Evolutionary conservation across 108 stramenopile genomes (phyloP).

Genomic region (Nitzschia sp.): DNA sequence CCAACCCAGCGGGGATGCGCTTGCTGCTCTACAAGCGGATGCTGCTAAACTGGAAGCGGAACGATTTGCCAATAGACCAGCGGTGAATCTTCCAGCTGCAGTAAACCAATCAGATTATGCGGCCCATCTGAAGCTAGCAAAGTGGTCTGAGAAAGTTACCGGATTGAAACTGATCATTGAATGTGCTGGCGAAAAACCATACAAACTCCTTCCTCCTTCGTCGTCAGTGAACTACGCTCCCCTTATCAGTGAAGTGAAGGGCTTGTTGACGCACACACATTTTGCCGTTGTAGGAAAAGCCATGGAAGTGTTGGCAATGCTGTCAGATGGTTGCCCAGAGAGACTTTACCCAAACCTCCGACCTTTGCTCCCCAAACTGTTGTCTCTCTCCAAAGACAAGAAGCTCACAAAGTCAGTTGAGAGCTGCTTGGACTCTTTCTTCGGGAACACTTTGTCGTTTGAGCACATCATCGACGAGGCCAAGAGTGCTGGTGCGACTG

Average conservation of each 20-base stretch:
- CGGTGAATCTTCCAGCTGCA: conserved; percentile 66
- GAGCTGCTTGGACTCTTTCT: conserved; percentile 69
- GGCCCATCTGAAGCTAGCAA: conserved; percentile 55
- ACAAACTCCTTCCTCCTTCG: conserved; percentile 64
- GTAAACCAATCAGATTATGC: conserved; percentile 67
- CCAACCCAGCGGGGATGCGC: conserved; percentile 45
- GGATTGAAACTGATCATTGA: conserved; percentile 70
- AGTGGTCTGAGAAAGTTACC: conserved; percentile 87
- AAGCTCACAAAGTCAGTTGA: conserved; percentile 67
- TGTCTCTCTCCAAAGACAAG: conserved; percentile 79
- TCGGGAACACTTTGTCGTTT: conserved; percentile 76
- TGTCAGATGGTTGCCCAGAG: conserved; percentile 85
- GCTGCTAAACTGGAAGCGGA: conserved; percentile 63
- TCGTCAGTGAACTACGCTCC: conserved; percentile 64
- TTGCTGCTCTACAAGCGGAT: conserved; percentile 54
- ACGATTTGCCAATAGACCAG: conserved; percentile 57
- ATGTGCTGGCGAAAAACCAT: conserved; percentile 81
- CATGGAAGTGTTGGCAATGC: conserved; percentile 69
- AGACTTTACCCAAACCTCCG: conserved; percentile 68
- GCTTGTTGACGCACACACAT: conserved; percentile 75
- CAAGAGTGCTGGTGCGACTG: conserved; percentile 54
- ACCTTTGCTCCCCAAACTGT: conserved; percentile 57
- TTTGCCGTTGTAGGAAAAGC: conserved; percentile 80
- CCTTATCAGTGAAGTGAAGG: conserved; percentile 69
- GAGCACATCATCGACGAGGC: conserved; percentile 76